phyloP scores from a whole-genome alignment of 1,139 yeast species.

The Saccharomycopsis crataegensis region DNA sequence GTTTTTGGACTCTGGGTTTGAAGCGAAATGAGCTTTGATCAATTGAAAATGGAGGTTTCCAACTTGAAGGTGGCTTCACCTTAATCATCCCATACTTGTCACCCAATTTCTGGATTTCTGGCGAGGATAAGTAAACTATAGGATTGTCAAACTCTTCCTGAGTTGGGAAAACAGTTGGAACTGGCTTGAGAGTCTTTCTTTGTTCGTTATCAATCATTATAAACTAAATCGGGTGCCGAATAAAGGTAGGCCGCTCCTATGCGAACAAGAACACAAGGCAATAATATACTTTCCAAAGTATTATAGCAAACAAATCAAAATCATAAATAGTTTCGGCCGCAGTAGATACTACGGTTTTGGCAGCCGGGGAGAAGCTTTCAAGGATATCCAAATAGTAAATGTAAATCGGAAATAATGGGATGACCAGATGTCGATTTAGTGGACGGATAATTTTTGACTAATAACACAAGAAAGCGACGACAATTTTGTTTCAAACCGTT shows the following conservation, averaged over 20 bases:
- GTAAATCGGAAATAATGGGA: too few relatives aligned
- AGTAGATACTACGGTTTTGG: background rate
- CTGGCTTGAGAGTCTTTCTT: constrained; percentile 25
- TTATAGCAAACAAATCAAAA: background rate
- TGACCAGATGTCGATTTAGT: too few relatives aligned
- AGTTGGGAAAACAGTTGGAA: constrained; percentile 54
- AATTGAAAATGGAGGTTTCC: constrained; percentile 38
- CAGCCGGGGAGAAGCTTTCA: too few relatives aligned
- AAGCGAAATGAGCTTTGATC: constrained; percentile 46
- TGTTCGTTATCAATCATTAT: constrained; percentile 4
- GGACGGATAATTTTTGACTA: too few relatives aligned
- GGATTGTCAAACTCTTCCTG: constrained; percentile 53
- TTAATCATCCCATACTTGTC: constrained; percentile 56
- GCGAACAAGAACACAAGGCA: too few relatives aligned
- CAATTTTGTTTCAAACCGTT: too few relatives aligned
- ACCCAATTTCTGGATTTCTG: constrained; percentile 46
- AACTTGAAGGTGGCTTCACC: constrained; percentile 47
- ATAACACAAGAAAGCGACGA: too few relatives aligned
- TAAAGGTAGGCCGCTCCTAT: background rate
- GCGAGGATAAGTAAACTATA: constrained; percentile 48
- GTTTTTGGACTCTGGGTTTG: constrained; percentile 56
- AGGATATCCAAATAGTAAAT: too few relatives aligned
- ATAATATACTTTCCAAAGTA: background rate
- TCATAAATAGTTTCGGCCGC: background rate
- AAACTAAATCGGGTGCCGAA: background rate